phyloP scores from a whole-genome alignment of 2,329 filamentous ascomycete species.

The Achaetomium macrosporum region DNA sequence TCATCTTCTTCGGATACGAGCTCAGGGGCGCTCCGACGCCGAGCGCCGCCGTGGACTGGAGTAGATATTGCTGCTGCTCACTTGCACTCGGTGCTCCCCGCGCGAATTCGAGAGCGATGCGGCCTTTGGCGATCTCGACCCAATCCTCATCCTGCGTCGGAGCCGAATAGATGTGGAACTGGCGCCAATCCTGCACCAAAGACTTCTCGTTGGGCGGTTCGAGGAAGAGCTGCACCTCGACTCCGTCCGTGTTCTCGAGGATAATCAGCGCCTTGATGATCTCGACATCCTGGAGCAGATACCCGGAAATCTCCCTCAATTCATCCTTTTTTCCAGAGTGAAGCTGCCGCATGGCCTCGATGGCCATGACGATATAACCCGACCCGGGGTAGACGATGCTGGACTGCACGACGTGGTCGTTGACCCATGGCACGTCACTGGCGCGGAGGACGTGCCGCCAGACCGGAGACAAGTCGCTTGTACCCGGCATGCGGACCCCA shows the following conservation, averaged over 20 bases:
- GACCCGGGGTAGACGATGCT: slow-evolving; percentile 45
- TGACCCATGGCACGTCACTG: slow-evolving; percentile 38
- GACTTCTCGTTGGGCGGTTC: slow-evolving; percentile 17
- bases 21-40: slow-evolving; percentile 8
- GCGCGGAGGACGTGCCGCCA: slow-evolving; percentile 35
- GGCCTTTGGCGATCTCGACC: slow-evolving; percentile 24
- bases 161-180: slow-evolving; percentile 23
- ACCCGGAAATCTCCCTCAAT: slow-evolving; percentile 24
- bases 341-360: slow-evolving; percentile 22
- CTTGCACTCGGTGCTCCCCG: neutral
- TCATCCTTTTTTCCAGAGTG: slow-evolving; percentile 2
- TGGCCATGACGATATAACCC: slow-evolving; percentile 32
- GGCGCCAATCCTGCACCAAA: slow-evolving; percentile 19
- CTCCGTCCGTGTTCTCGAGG: slow-evolving; percentile 21
- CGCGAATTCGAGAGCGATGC: slow-evolving; percentile 18
- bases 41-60: neutral
- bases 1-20: slow-evolving; percentile 18
- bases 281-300: slow-evolving; percentile 29
- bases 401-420: slow-evolving; percentile 44
- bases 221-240: slow-evolving; percentile 23
- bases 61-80: neutral
- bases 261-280: slow-evolving; percentile 21
- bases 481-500: slow-evolving; percentile 29
- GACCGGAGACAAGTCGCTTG: slow-evolving; percentile 28
- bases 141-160: slow-evolving; percentile 20